Percentiles rank a stretch among this genome's conserved stretches.
phyloP scores from a whole-genome alignment of 2,329 filamentous ascomycete genomes.

The Talaromyces verruculosus region DNA sequence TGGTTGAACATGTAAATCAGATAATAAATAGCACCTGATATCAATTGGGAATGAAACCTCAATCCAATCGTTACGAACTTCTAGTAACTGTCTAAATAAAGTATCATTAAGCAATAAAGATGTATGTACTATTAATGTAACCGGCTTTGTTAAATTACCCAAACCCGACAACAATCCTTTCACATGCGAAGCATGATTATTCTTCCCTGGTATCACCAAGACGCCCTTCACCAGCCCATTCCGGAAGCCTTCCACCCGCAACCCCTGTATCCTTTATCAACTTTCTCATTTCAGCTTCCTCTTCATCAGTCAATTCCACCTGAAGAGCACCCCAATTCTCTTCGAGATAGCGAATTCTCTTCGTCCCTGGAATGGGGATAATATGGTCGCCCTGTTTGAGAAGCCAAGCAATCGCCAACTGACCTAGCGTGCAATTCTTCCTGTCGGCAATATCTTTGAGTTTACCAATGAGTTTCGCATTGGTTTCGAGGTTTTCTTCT shows the following conservation, averaged over 20 bases:
- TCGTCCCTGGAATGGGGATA: constrained; percentile 34
- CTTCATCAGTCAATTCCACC: constrained; percentile 7
- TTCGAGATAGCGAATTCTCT: constrained; percentile 23
- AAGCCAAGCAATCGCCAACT: constrained; percentile 65
- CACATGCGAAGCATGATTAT: no score
- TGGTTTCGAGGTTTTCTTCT: background rate
- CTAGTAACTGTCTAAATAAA: no score
- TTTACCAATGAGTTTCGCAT: constrained; percentile 27
- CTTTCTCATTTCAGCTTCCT: constrained; percentile 8
- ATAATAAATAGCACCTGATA: no score
- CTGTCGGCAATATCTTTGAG: constrained; percentile 52
- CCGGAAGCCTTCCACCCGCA: constrained; percentile 5
- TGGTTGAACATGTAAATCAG: no score
- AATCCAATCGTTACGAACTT: no score
- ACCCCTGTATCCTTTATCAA: constrained; percentile 9
- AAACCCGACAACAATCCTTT: no score
- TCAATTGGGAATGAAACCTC: no score
- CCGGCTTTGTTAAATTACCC: no score
- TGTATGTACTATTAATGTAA: no score
- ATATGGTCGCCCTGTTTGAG: constrained; percentile 53
- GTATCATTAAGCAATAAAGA: no score
- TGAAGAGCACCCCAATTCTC: constrained; percentile 18
- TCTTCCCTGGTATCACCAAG: constrained; percentile 14
- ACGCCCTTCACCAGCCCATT: background rate
- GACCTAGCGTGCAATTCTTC: constrained; percentile 57